Conservation (phyloP, 495 filamentous ascomycete genomes). For the Neurospora sp. region DNA sequence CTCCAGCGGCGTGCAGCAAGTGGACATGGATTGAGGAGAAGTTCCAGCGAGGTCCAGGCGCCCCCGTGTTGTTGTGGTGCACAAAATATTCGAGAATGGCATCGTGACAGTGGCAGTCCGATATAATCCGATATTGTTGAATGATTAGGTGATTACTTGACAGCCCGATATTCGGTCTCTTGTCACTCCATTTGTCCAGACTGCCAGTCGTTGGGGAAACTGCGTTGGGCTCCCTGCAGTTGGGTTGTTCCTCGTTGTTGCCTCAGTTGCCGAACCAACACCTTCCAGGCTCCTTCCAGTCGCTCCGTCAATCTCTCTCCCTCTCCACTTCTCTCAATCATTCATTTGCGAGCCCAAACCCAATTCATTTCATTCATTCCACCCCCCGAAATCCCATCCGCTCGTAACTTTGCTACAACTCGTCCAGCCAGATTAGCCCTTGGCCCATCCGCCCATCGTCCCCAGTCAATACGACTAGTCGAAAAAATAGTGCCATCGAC, state of each 20-base stretch:
- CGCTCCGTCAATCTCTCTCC: neutral
- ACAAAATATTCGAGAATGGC: neutral
- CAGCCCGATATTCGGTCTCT: no score
- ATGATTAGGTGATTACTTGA: no score
- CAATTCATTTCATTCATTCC: neutral
- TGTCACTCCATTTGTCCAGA: no score
- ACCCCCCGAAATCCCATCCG: neutral
- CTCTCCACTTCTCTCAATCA: neutral
- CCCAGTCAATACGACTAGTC: neutral
- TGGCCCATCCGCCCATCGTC: neutral
- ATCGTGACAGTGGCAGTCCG: neutral
- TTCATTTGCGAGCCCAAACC: neutral
- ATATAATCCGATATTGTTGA: neutral
- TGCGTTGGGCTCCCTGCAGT: neutral
- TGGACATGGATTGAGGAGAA: neutral
- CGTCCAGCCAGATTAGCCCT: neutral
- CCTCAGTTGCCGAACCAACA: neutral
- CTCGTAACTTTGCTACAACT: neutral
- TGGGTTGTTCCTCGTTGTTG: neutral
- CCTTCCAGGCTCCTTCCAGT: neutral
- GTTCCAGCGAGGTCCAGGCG: neutral
- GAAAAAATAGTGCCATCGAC: neutral
- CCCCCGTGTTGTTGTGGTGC: neutral
- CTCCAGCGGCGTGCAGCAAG: neutral
- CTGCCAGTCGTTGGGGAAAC: neutral